Evolutionary conservation across 129 eudicot species (phyloP).

Genomic region (Smallanthus sonchifolius): DNA sequence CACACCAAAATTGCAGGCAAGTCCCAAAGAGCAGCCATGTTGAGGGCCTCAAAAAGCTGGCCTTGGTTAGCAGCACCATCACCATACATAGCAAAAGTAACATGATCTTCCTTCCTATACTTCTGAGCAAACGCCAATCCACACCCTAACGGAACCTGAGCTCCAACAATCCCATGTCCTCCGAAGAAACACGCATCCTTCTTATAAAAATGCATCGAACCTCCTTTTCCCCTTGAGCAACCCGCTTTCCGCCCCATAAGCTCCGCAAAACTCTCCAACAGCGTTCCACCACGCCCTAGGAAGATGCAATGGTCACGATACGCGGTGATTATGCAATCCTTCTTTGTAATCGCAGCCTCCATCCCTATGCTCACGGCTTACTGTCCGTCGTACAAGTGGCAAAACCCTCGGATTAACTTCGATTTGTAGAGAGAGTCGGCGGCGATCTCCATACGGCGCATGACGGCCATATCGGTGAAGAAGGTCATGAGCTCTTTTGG

Average conservation of each 20-base stretch:
- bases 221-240: slow-evolving; percentile 92
- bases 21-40: slow-evolving; percentile 99
- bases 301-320: slow-evolving; percentile 81
- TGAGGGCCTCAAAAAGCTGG: slow-evolving; percentile 89
- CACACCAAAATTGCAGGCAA: slow-evolving; percentile 95
- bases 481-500: slow-evolving; percentile 70
- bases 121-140: slow-evolving; percentile 99
- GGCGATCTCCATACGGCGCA: slow-evolving; percentile 99
- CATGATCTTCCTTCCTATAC: slow-evolving; percentile 79
- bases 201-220: slow-evolving; percentile 93
- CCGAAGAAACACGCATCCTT: slow-evolving; percentile 83
- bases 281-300: slow-evolving; percentile 78
- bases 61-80: slow-evolving; percentile 99
- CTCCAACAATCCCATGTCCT: slow-evolving; percentile 98
- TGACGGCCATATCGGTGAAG: slow-evolving; percentile 77
- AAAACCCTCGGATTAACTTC: slow-evolving; percentile 89
- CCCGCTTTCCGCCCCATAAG: slow-evolving; percentile 86
- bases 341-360: slow-evolving; percentile 86
- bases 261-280: slow-evolving; percentile 64
- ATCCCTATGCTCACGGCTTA: slow-evolving; percentile 92
- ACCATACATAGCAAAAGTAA: slow-evolving; percentile 75
- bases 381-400: slow-evolving; percentile 93
- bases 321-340: slow-evolving; percentile 86
- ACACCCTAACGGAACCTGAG: slow-evolving; percentile 87
- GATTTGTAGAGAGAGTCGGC: slow-evolving; percentile 95